Percentiles rank a stretch among this genome's conserved stretches.
Conservation (phyloP, 2,329 filamentous ascomycete species). For the Pyrenochaeta sp. region DNA sequence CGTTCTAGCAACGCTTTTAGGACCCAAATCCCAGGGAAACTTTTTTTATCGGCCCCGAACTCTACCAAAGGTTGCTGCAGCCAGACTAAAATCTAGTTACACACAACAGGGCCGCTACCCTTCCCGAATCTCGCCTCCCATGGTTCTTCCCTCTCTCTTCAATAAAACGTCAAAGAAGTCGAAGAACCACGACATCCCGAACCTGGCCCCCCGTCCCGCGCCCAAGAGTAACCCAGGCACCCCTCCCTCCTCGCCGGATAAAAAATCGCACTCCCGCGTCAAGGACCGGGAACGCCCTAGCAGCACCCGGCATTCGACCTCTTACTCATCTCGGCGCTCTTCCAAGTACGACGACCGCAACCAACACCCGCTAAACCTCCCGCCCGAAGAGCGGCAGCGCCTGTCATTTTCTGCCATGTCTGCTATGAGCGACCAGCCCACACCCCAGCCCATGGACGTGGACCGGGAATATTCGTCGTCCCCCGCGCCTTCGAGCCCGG, state of each 20-base stretch:
- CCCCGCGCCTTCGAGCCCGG: constrained; percentile 60
- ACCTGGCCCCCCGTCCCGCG: constrained; percentile 31
- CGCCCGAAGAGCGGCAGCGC: constrained; percentile 85
- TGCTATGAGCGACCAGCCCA: constrained; percentile 61
- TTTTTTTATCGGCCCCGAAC: constrained; percentile 38
- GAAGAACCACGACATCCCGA: constrained; percentile 35
- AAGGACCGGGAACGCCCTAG: constrained; percentile 42
- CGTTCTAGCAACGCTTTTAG: constrained; percentile 42
- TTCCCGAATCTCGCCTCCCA: constrained; percentile 34
- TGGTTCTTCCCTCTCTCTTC: constrained; percentile 51
- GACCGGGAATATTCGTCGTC: constrained; percentile 71
- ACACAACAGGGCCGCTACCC: constrained; percentile 30
- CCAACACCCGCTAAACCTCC: constrained; percentile 88
- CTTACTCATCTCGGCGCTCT: constrained; percentile 48
- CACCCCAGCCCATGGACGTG: constrained; percentile 75
- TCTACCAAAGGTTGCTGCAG: constrained; percentile 41
- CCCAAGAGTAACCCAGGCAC: constrained; percentile 36
- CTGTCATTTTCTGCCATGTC: constrained; percentile 75
- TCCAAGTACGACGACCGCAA: constrained; percentile 69
- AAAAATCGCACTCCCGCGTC: constrained; percentile 43
- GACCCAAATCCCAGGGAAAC: constrained; percentile 26
- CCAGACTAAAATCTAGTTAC: constrained; percentile 42
- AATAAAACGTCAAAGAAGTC: constrained; percentile 48
- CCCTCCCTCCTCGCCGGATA: constrained; percentile 50
- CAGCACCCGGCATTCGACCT: constrained; percentile 35